A percentile compares a stretch with the other conserved stretches of the same genome.
Evolutionary conservation across 208 protist genomes (phyloP).

Genomic region (Tritrichomonas musculus): DNA sequence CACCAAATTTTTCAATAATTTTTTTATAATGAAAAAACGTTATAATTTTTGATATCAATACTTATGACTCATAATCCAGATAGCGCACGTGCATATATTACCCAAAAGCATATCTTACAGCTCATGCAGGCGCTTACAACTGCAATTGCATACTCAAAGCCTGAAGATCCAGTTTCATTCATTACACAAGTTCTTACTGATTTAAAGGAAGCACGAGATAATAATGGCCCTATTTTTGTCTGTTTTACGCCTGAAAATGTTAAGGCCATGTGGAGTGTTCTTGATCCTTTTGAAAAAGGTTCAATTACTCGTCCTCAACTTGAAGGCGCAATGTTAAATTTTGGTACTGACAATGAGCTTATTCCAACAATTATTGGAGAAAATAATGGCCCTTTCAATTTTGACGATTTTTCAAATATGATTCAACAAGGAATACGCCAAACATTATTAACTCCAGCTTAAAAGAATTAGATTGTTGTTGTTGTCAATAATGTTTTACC

Average conservation of each 20-base stretch:
- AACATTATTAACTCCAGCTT: not conserved
- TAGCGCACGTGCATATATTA: not conserved
- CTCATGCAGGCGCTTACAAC: not conserved
- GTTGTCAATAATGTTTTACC: too few species aligned
- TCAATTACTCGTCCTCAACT: not conserved
- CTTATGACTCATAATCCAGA: constrained; percentile 12
- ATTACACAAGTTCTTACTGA: not conserved
- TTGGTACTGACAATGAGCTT: not conserved
- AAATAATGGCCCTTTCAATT: not conserved
- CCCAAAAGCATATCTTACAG: not conserved
- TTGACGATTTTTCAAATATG: not conserved
- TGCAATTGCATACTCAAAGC: not conserved
- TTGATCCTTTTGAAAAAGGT: constrained; percentile 29
- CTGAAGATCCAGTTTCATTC: constrained; percentile 11
- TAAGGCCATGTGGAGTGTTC: not conserved
- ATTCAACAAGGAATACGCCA: not conserved
- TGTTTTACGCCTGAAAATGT: constrained; percentile 22
- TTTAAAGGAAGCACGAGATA: not conserved
- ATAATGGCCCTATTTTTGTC: not conserved
- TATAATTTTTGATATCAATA: too few species aligned
- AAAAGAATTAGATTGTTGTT: too few species aligned
- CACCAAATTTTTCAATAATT: too few species aligned
- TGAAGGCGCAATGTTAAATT: not conserved
- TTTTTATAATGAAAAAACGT: too few species aligned
- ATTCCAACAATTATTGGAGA: not conserved